Conservation (phyloP, 768 basidiomycete genomes). For the Hypholoma fasciculare region DNA sequence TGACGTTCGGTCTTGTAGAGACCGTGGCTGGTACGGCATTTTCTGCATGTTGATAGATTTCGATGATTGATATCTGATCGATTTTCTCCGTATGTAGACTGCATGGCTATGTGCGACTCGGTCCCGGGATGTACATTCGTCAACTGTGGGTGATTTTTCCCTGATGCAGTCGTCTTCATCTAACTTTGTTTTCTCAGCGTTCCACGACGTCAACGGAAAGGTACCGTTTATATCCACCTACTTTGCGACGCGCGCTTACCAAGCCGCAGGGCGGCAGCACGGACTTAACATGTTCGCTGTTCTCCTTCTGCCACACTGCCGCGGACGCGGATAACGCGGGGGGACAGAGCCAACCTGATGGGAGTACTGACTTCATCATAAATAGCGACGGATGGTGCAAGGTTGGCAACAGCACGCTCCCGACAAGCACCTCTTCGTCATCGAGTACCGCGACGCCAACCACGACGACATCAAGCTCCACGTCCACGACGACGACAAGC, state of each 20-base stretch:
- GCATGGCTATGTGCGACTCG: conserved; percentile 30
- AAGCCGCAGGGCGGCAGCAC: conserved; percentile 30
- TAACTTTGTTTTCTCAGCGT: conserved; percentile 21
- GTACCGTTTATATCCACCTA: conserved; percentile 9
- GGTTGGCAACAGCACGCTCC: conserved; percentile 8
- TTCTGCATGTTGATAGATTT: not conserved
- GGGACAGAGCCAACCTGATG: conserved; percentile 34
- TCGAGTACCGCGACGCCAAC: not conserved
- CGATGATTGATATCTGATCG: not conserved
- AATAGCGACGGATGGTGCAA: conserved; percentile 34
- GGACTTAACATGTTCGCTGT: conserved; percentile 35
- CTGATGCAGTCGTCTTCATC: not conserved
- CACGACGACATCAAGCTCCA: not conserved
- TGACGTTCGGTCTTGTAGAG: conserved; percentile 36
- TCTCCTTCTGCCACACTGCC: conserved; percentile 26
- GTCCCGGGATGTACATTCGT: conserved; percentile 31
- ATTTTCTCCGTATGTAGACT: conserved; percentile 20
- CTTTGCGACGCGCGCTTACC: not conserved
- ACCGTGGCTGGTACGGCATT: conserved; percentile 24
- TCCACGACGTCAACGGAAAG: conserved; percentile 37
- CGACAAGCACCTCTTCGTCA: too few species aligned
- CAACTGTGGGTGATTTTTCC: conserved; percentile 22
- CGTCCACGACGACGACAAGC: not conserved
- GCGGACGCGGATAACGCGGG: conserved; percentile 29
- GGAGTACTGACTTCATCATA: conserved; percentile 29